Evolutionary conservation across 495 filamentous ascomycete genomes (phyloP).

Genomic region (Penicillium soppii): DNA sequence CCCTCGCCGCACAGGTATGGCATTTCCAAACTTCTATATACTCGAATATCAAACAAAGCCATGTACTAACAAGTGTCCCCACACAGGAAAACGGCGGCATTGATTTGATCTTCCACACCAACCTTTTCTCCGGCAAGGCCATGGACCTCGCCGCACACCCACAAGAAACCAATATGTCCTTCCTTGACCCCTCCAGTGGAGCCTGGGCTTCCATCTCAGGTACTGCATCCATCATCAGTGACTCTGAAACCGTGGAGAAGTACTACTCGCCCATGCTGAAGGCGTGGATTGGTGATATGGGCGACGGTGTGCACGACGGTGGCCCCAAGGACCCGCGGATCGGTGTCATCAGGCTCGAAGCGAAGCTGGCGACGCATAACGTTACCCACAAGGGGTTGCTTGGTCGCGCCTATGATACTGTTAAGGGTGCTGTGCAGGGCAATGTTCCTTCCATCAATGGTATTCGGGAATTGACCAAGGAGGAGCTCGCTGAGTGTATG

Average conservation of each 20-base stretch:
- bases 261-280: conserved; percentile 76
- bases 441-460: conserved; percentile 72
- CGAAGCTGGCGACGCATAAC: conserved; percentile 46
- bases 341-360: conserved; percentile 48
- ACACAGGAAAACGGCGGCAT: conserved; percentile 70
- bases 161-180: conserved; percentile 76
- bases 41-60: not conserved
- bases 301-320: conserved; percentile 84
- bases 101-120: conserved; percentile 91
- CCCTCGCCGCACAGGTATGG: conserved; percentile 75
- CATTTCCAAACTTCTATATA: not conserved
- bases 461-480: conserved; percentile 70
- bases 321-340: conserved; percentile 79
- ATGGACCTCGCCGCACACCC: conserved; percentile 74
- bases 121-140: conserved; percentile 90
- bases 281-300: conserved; percentile 89
- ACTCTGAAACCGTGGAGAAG: conserved; percentile 66
- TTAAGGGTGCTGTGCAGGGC: conserved; percentile 72
- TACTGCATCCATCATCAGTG: conserved; percentile 62
- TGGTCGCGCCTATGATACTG: conserved; percentile 64
- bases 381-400: conserved; percentile 45
- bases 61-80: not conserved
- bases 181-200: conserved; percentile 68
- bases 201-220: conserved; percentile 83
- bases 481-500: conserved; percentile 58